These are phyloP conservation scores for Penicillium paneum DNA, from an alignment of 2,329 filamentous ascomycete genomes.

Conservation along the genomic window DNA sequence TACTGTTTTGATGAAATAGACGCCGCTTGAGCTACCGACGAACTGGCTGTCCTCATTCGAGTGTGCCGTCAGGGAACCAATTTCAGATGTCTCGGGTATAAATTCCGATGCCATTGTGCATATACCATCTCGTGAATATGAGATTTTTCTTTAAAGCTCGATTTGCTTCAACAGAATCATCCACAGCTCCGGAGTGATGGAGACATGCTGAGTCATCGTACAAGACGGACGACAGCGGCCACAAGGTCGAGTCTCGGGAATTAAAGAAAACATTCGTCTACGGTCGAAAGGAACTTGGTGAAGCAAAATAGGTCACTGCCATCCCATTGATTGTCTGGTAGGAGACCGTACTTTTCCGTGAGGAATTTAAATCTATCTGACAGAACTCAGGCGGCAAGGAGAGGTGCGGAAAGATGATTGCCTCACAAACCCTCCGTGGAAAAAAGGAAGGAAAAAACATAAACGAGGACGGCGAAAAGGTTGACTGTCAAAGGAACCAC, in stretches of 20 bases:
- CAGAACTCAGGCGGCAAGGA: background rate
- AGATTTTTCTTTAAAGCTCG: background rate
- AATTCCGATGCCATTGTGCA: slow-evolving; percentile 18
- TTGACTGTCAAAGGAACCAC: slow-evolving; percentile 7
- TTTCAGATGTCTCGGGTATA: slow-evolving; percentile 34
- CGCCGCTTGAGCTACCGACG: slow-evolving; percentile 52
- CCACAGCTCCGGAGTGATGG: no score
- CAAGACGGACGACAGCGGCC: background rate
- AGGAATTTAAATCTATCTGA: slow-evolving; percentile 23
- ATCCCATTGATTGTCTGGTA: slow-evolving; percentile 7
- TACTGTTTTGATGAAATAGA: slow-evolving; percentile 56
- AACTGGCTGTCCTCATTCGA: slow-evolving; percentile 49
- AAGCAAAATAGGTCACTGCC: slow-evolving; percentile 1
- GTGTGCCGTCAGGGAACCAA: slow-evolving; percentile 44
- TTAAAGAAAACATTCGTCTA: background rate
- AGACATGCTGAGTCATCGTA: background rate
- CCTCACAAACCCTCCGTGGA: background rate
- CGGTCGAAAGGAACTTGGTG: background rate
- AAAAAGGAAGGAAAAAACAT: background rate
- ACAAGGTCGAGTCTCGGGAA: background rate
- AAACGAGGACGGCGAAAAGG: background rate
- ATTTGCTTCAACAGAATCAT: background rate
- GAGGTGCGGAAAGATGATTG: slow-evolving; percentile 7
- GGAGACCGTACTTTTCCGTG: slow-evolving; percentile 10
- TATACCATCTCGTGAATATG: background rate